Evolutionary conservation across 1,284 basidiomycete genomes (phyloP), one percentile per base, ranked within the genome.

Genomic region (Cutaneotrichosporon mucoides): DNA sequence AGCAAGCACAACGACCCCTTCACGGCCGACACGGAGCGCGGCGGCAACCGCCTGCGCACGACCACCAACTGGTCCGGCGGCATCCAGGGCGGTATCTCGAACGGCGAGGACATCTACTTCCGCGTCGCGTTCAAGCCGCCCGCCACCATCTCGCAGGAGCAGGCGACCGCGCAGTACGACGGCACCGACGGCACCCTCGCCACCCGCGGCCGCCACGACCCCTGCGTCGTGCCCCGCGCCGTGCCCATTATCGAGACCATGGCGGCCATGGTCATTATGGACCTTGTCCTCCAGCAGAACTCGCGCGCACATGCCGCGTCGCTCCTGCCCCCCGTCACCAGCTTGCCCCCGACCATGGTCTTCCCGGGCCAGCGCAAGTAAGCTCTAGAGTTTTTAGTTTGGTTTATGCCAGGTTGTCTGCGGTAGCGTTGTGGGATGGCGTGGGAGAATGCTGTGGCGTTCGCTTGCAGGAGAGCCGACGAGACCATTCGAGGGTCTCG

Each of bases 191-290:
- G 96, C 36, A 85, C 85, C 37, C 84, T 99, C 48, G 92, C 91
- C 38, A 90, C 95, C 34, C 84, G 92, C 50, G 96, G 96, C 9
- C 84, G 96, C 60, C 94, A 97, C 78, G 94, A 98, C 76, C 95
- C 96, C 10, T 99, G 96, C 73, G 96, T 99, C 49, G 93, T 99
- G 6, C 95, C 96, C 37, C 87, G 83, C 45, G 96, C 96, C 7
- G 92, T 99, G 33, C 94, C 96, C 45, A 99, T 99, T 70, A 94
- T 99, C 36, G 96, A 99, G 81, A 87, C 92, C 1, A 99, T 99
- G 96, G 92, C 95, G 0, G 88, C 89, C 16, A 82, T 99, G 47
- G 94, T 96, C 62, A 83, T 97, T 68, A 93, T 99, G 88, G 96
- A 99, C 76, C 84, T 88, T 69, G 80, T 95, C 60, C 82, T 96